phyloP scores from a whole-genome alignment of 2,329 filamentous ascomycete species.

The Fusarium solani-melongenae region DNA sequence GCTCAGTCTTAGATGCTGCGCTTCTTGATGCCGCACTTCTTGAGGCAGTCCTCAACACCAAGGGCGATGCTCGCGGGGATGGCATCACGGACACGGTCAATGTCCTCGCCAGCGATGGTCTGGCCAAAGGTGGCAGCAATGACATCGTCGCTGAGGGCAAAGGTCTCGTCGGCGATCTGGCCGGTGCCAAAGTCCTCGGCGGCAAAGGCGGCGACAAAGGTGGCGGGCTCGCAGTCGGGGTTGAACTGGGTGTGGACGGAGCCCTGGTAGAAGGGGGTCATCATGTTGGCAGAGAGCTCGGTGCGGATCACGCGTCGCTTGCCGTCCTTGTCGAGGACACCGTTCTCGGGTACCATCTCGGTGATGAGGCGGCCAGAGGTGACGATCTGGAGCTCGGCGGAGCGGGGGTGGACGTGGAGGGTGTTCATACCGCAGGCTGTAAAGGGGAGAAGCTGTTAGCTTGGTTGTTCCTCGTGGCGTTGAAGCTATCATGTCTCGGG shows the following conservation, averaged over 20 bases:
- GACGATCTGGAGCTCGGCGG: constrained; percentile 64
- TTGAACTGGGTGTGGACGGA: constrained; percentile 67
- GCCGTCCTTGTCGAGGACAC: constrained; percentile 51
- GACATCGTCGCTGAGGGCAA: constrained; percentile 58
- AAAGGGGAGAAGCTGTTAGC: constrained; percentile 26
- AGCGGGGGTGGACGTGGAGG: constrained; percentile 65
- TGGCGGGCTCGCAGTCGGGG: constrained; percentile 61
- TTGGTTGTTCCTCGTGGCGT: not conserved
- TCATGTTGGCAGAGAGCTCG: constrained; percentile 56
- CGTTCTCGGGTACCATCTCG: constrained; percentile 65
- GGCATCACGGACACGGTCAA: constrained; percentile 55
- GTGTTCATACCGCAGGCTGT: constrained; percentile 67
- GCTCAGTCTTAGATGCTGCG: constrained; percentile 48
- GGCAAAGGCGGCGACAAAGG: constrained; percentile 62
- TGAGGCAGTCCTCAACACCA: constrained; percentile 64
- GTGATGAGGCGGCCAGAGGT: constrained; percentile 60
- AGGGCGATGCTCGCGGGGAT: constrained; percentile 61
- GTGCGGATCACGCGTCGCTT: constrained; percentile 56
- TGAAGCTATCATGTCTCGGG: not conserved
- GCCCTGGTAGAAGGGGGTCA: constrained; percentile 66
- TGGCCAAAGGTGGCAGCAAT: constrained; percentile 60
- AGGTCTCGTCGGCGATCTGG: constrained; percentile 61
- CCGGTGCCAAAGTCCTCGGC: constrained; percentile 64
- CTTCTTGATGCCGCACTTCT: constrained; percentile 47
- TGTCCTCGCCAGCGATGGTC: constrained; percentile 57